Conservation (phyloP, 352 stramenopile genomes). For the Pythium guiyangense region DNA sequence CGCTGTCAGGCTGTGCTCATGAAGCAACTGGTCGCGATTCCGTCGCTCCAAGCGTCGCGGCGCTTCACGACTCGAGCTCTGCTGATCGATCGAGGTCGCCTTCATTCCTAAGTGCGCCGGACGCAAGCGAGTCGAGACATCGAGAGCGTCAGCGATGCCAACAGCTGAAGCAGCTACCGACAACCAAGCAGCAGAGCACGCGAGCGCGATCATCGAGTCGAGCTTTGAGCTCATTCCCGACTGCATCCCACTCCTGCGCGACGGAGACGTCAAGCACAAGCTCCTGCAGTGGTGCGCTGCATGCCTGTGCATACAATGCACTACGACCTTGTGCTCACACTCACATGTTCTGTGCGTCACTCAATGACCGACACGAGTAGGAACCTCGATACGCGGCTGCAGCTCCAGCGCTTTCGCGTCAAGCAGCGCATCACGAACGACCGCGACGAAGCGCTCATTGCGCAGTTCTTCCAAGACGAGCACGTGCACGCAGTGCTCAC, state of each 20-base stretch:
- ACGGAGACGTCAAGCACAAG: conserved; percentile 59
- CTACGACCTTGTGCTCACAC: neutral
- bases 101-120: neutral
- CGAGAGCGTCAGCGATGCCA: neutral
- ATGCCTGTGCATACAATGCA: neutral
- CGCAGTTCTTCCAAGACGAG: conserved; percentile 50
- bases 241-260: conserved; percentile 33
- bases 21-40: too few relatives aligned
- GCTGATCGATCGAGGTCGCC: too few relatives aligned
- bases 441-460: conserved; percentile 37
- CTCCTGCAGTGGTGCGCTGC: conserved; percentile 56
- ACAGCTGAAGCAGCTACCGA: neutral
- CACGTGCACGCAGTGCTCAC: conserved; percentile 24
- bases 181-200: conserved; percentile 2
- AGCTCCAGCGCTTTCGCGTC: conserved; percentile 60
- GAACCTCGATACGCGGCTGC: conserved; percentile 58
- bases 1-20: too few relatives aligned
- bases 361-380: conserved; percentile 9
- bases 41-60: neutral
- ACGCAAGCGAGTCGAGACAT: neutral
- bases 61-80: neutral
- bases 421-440: conserved; percentile 33
- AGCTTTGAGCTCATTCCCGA: conserved; percentile 46
- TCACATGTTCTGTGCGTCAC: neutral
- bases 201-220: neutral